Evolutionary conservation across 2,329 filamentous ascomycete species (phyloP), one percentile per base, ranked within the genome.

Genomic region (Fusarium chlamydosporum): DNA sequence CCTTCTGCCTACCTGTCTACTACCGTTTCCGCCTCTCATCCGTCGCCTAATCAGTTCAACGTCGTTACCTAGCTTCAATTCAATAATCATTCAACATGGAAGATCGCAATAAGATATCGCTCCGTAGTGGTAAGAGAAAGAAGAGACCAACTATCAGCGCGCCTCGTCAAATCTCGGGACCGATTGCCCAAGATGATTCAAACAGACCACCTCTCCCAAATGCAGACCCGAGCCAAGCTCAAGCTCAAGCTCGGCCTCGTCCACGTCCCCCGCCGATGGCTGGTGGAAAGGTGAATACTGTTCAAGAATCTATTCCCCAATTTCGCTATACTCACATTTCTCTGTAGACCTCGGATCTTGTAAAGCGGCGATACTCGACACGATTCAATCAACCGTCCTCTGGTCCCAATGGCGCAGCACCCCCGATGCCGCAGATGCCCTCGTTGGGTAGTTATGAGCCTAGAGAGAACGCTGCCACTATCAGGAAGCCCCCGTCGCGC

Each of bases 341-440:
- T 51, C 26, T 41, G 6, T 78, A 89, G 87, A 90, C 88, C 2
- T 88, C 88, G 26, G 95, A 99, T 78, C 84, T 98, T 55, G 94
- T 99, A 61, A 98, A 98, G 82, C 88, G 94, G 73, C 86, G 96
- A 73, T 99, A 98, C 80, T 98, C 96, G 38, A 94, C 94, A 41
- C 90, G 95, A 64, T 97, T 97, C 79, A 95, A 94, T 74, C 89
- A 92, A 69, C 79, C 91, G 1, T 91, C 92, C 2, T 82, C 88
- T 62, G 89, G 92, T 73, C 92, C 89, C 76, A 87, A 91, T 73
- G 83, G 86, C 71, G 88, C 86, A 57, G 88, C 87, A n/a, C 87
- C 93, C 18, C 87, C 92, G 3, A 84, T 97, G 68, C 95, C 96
- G 1, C 79, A 86, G 13, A 75, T 92, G 55, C 89, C 91, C 68